Conservation (phyloP, 768 basidiomycete genomes). For the Suillus subluteus region DNA sequence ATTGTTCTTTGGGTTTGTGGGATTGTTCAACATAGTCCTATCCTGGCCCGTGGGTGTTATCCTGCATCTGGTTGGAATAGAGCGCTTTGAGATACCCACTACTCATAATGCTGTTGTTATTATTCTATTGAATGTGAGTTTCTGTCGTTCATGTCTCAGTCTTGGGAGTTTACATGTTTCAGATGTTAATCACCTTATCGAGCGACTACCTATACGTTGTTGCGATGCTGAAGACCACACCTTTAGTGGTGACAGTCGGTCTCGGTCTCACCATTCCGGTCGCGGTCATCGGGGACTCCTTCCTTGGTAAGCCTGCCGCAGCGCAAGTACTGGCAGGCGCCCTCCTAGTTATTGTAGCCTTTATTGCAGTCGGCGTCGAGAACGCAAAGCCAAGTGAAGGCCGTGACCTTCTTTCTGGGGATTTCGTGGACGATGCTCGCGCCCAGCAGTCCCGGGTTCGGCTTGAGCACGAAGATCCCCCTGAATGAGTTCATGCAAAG, state of each 20-base stretch:
- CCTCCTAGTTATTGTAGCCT: constrained; percentile 72
- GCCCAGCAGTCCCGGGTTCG: constrained; percentile 10
- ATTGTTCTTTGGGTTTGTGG: constrained; percentile 93
- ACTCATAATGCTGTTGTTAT: constrained; percentile 51
- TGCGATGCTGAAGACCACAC: constrained; percentile 97
- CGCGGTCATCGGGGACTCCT: constrained; percentile 81
- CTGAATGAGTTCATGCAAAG: constrained; percentile 9
- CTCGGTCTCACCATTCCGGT: constrained; percentile 93
- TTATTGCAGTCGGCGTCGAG: constrained; percentile 72
- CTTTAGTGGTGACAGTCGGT: constrained; percentile 90
- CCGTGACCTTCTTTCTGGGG: constrained; percentile 11
- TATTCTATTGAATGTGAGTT: constrained; percentile 58
- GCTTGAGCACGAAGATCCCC: constrained; percentile 14
- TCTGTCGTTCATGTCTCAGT: constrained; percentile 10
- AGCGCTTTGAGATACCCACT: constrained; percentile 73
- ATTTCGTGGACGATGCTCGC: constrained; percentile 10
- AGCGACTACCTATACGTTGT: constrained; percentile 87
- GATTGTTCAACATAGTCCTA: constrained; percentile 77
- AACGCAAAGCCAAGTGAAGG: constrained; percentile 47
- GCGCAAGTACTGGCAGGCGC: constrained; percentile 75
- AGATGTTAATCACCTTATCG: constrained; percentile 85
- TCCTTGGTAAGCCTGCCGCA: constrained; percentile 60
- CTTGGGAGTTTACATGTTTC: constrained; percentile 10
- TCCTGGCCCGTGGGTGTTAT: constrained; percentile 80
- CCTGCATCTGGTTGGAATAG: constrained; percentile 73